Evolutionary conservation across 805 yeast genomes (phyloP).

Genomic region (Pichia ethanolica): DNA sequence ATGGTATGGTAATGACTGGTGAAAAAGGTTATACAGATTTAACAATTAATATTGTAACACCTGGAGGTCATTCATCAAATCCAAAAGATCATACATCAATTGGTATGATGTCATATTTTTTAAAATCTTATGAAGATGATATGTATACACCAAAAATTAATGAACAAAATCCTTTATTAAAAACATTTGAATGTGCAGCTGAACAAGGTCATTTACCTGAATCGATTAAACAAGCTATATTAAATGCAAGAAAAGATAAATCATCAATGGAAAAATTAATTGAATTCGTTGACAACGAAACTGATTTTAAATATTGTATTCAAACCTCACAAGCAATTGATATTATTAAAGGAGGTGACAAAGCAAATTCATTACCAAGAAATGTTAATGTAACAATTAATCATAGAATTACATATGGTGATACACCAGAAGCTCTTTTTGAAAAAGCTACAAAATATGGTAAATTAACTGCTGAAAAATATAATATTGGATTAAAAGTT

Average conservation of each 20-base stretch:
- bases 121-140: slow-evolving; percentile 46
- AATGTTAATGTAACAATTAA: slow-evolving; percentile 45
- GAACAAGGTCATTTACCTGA: slow-evolving; percentile 28
- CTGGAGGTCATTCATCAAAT: slow-evolving; percentile 53
- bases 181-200: slow-evolving; percentile 55
- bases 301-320: slow-evolving; percentile 33
- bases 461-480: slow-evolving; percentile 26
- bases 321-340: slow-evolving; percentile 64
- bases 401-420: slow-evolving; percentile 42
- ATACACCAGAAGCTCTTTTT: slow-evolving; percentile 34
- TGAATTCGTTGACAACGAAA: slow-evolving; percentile 21
- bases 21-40: slow-evolving; percentile 37
- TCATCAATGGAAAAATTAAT: slow-evolving; percentile 30
- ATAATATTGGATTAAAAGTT: slow-evolving; percentile 32
- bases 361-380: slow-evolving; percentile 72
- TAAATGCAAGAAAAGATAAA: slow-evolving; percentile 21
- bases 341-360: slow-evolving; percentile 62
- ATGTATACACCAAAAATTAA: slow-evolving; percentile 44
- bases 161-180: slow-evolving; percentile 51
- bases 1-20: slow-evolving; percentile 40
- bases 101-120: slow-evolving; percentile 59
- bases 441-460: slow-evolving; percentile 33
- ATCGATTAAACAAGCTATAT: slow-evolving; percentile 11
- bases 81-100: slow-evolving; percentile 69
- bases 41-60: slow-evolving; percentile 43